Evolutionary conservation across 805 yeast species (phyloP).

Genomic region (Yarrowia hollandica): DNA sequence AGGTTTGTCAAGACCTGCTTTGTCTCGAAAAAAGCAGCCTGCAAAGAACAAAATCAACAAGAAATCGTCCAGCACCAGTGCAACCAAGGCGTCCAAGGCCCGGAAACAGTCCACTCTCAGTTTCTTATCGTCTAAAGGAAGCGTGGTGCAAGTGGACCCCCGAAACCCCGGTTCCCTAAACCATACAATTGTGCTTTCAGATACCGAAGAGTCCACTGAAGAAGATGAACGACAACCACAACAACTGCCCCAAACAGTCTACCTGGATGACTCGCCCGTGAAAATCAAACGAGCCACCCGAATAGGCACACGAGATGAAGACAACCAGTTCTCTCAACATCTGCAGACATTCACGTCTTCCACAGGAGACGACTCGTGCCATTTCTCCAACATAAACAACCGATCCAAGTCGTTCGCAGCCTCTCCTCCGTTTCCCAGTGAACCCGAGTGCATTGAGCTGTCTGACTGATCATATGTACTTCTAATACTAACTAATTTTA

Average conservation of each 20-base stretch:
- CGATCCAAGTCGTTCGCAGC: background rate
- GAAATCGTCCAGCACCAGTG: background rate
- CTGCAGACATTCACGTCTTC: background rate
- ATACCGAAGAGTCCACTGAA: constrained; percentile 4
- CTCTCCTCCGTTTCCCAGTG: background rate
- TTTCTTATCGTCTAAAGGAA: background rate
- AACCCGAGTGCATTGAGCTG: constrained; percentile 2
- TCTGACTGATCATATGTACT: background rate
- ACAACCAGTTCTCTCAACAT: background rate
- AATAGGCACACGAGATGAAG: background rate
- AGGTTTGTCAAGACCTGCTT: background rate
- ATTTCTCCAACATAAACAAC: too few relatives aligned
- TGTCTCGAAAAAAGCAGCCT: background rate
- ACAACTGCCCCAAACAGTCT: too few relatives aligned
- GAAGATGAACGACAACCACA: too few relatives aligned
- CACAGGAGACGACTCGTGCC: background rate
- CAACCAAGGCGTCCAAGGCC: constrained; percentile 1
- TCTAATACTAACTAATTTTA: background rate
- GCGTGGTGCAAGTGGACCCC: background rate
- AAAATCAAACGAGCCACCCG: background rate
- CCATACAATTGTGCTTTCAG: background rate
- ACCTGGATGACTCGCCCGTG: background rate
- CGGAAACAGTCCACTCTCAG: constrained; percentile 22
- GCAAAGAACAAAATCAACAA: background rate
- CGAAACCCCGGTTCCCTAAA: too few relatives aligned